phyloP scores from a whole-genome alignment of 164 flowering plant genomes.

The Hamamelis virginiana region DNA sequence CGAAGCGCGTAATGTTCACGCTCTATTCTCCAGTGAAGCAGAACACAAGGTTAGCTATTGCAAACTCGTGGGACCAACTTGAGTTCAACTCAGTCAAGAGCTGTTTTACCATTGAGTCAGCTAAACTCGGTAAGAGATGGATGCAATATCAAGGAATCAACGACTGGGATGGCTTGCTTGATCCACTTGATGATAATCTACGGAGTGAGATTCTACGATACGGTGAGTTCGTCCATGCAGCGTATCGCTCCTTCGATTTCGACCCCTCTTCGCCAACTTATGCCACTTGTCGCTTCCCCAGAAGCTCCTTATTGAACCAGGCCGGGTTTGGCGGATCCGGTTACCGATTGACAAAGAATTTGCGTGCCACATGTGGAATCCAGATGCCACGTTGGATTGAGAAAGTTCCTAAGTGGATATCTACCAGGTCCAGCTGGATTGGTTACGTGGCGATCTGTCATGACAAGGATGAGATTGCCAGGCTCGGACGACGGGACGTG shows the following conservation, averaged over 20 bases:
- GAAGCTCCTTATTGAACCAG: conserved; percentile 26
- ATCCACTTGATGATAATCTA: conserved; percentile 66
- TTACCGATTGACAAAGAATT: conserved; percentile 45
- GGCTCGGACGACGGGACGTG: conserved; percentile 78
- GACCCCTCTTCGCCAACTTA: conserved; percentile 59
- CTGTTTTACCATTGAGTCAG: neutral
- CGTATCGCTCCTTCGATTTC: conserved; percentile 61
- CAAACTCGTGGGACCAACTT: too few species aligned
- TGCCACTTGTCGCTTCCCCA: conserved; percentile 46
- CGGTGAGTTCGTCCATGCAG: conserved; percentile 69
- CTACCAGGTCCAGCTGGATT: conserved; percentile 64
- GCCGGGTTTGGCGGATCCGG: conserved; percentile 44
- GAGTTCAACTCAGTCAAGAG: neutral
- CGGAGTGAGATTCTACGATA: conserved; percentile 67
- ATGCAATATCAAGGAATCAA: conserved; percentile 63
- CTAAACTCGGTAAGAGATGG: conserved; percentile 48
- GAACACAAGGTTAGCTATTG: too few species aligned
- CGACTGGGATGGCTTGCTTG: conserved; percentile 70
- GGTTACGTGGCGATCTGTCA: conserved; percentile 83
- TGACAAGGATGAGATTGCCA: conserved; percentile 51
- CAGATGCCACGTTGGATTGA: conserved; percentile 57
- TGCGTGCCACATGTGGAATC: conserved; percentile 63
- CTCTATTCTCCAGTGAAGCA: too few species aligned
- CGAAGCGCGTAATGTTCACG: too few species aligned
- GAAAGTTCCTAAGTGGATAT: conserved; percentile 42